Evolutionary conservation across 1,139 yeast species (phyloP).

Genomic region (Arxiozyma slooffiae): DNA sequence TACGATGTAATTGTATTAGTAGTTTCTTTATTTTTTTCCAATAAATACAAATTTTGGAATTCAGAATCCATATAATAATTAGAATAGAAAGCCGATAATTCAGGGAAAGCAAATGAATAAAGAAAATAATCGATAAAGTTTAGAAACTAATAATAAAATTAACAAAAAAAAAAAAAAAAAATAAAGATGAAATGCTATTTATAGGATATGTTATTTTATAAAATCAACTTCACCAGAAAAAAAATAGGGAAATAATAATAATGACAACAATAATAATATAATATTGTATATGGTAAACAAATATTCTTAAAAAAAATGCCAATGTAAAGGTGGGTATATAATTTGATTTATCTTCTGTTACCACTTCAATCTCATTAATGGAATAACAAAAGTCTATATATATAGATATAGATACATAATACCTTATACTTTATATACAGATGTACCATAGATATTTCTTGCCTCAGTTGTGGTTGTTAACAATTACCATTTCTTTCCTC

Average conservation of each 20-base stretch:
- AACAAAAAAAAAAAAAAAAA: too few species aligned
- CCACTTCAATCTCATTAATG: not conserved
- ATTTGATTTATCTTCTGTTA: too few species aligned
- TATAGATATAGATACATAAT: too few species aligned
- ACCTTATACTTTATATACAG: not conserved
- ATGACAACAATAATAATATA: too few species aligned
- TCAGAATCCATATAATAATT: conserved; percentile 1
- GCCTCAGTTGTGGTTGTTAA: not conserved
- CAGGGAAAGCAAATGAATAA: not conserved
- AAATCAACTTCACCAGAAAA: not conserved
- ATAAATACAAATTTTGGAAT: not conserved
- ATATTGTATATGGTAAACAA: not conserved
- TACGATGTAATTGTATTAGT: conserved; percentile 19
- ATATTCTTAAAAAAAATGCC: too few species aligned
- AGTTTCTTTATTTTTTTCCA: conserved; percentile 18
- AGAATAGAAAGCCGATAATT: too few species aligned
- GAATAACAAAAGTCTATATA: too few species aligned
- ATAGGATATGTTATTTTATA: not conserved
- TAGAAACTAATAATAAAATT: too few species aligned
- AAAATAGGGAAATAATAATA: too few species aligned
- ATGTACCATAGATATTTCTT: not conserved
- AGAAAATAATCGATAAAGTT: not conserved
- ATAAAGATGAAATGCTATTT: not conserved
- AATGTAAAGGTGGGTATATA: not conserved
- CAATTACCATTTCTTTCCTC: not conserved